phyloP scores from a whole-genome alignment of 2,329 filamentous ascomycete species.

The Chrysoporthe puriensis region DNA sequence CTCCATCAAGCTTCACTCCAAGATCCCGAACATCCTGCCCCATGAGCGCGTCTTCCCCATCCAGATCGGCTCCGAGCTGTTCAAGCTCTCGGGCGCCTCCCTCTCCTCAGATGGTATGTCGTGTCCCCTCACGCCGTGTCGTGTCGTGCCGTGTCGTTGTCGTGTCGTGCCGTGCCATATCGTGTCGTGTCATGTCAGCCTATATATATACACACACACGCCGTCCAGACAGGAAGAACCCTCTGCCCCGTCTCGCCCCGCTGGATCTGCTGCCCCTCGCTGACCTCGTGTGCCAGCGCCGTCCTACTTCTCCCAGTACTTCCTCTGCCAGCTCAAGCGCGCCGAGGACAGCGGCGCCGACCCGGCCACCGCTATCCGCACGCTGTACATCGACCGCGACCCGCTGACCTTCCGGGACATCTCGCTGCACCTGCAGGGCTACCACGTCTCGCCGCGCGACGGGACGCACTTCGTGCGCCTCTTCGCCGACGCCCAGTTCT shows the following conservation, averaged over 20 bases:
- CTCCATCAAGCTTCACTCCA: conserved; percentile 41
- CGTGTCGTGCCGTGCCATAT: no score
- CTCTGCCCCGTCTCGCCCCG: not conserved
- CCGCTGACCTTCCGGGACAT: conserved; percentile 89
- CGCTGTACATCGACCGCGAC: conserved; percentile 93
- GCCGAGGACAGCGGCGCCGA: conserved; percentile 64
- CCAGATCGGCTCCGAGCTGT: conserved; percentile 73
- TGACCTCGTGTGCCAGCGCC: conserved; percentile 62
- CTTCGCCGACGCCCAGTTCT: conserved; percentile 95
- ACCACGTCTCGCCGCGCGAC: conserved; percentile 81
- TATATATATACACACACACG: no score
- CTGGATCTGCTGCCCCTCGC: conserved; percentile 29
- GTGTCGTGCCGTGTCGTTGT: no score
- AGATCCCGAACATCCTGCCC: conserved; percentile 63
- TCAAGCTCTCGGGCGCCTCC: conserved; percentile 74
- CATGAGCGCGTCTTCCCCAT: conserved; percentile 76
- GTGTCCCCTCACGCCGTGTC: not conserved
- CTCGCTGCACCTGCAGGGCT: conserved; percentile 86
- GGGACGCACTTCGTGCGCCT: conserved; percentile 87
- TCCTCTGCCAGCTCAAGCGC: conserved; percentile 76
- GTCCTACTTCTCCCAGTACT: conserved; percentile 95
- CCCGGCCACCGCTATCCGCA: conserved; percentile 60
- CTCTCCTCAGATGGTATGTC: conserved; percentile 71
- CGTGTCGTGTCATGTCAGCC: no score
- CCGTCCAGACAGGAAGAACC: no score